A percentile compares a stretch with the other conserved stretches of the same genome.
These are phyloP conservation scores for Anthracocystis walkeri DNA, from an alignment of 1,284 basidiomycete species.

Conservation along the genomic window DNA sequence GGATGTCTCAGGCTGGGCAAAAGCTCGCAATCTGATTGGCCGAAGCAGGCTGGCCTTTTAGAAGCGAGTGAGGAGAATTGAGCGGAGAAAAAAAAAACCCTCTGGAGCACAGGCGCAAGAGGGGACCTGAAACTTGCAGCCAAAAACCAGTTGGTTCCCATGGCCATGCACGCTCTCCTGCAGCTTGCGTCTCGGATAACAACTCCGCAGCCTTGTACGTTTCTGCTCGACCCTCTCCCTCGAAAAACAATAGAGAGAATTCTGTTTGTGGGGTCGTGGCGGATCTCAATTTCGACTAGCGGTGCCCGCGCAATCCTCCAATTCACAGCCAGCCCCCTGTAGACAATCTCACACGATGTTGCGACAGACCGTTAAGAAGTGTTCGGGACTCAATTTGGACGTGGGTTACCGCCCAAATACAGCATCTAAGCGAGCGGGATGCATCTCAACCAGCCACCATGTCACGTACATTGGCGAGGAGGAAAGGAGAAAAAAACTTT, in stretches of 20 bases:
- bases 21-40: slow-evolving; percentile 7
- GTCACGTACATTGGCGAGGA: not conserved
- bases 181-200: slow-evolving; percentile 4
- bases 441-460: no score
- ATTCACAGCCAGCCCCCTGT: no score
- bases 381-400: no score
- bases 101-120: not conserved
- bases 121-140: slow-evolving; percentile 1
- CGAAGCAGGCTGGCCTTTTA: not conserved
- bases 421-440: no score
- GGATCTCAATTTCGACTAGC: no score
- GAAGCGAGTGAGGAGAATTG: not conserved
- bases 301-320: no score
- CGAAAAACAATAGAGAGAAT: no score
- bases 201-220: slow-evolving; percentile 1
- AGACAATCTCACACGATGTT: no score
- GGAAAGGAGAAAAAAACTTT: not conserved
- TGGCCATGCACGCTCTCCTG: not conserved
- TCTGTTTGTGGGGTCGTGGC: no score
- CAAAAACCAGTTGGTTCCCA: not conserved
- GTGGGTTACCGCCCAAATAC: no score
- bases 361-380: no score
- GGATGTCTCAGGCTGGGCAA: not conserved
- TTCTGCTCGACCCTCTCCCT: no score
- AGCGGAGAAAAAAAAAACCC: not conserved